Evolutionary conservation across 768 basidiomycete species (phyloP).

Genomic region (Podaxis sp.): DNA sequence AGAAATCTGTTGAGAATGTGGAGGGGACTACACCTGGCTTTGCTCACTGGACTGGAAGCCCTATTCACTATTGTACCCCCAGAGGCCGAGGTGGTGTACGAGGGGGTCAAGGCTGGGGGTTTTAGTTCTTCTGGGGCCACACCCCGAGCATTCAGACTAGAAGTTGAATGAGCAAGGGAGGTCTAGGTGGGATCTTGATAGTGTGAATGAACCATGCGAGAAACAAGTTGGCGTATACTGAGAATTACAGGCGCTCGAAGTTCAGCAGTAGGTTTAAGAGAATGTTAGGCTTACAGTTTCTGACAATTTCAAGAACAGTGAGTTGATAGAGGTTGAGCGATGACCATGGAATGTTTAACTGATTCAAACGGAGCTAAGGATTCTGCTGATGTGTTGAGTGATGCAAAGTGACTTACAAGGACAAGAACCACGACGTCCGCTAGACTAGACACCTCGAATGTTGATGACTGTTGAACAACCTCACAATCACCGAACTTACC

Average conservation of each 20-base stretch:
- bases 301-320: constrained; percentile 3
- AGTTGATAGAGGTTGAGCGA: constrained; percentile 13
- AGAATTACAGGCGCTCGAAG: neutral
- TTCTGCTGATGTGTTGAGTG: neutral
- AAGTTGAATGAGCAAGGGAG: neutral
- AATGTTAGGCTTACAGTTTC: neutral
- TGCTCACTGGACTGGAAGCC: neutral
- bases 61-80: neutral
- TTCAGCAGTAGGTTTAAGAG: neutral
- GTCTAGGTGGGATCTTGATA: neutral
- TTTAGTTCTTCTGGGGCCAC: constrained; percentile 11
- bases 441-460: neutral
- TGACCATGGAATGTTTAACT: constrained; percentile 1
- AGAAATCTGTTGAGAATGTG: no score
- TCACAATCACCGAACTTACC: neutral
- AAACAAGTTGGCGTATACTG: constrained; percentile 12
- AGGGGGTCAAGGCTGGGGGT: neutral
- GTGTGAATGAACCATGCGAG: constrained; percentile 3
- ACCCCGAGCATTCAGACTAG: constrained; percentile 8
- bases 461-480: neutral
- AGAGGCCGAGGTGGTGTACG: neutral
- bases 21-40: no score
- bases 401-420: neutral
- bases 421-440: constrained; percentile 11
- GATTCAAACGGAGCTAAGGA: neutral